Evolutionary conservation across 2,329 filamentous ascomycete species (phyloP), one percentile per base, ranked within the genome.

Genomic region (Penicillium expansum): DNA sequence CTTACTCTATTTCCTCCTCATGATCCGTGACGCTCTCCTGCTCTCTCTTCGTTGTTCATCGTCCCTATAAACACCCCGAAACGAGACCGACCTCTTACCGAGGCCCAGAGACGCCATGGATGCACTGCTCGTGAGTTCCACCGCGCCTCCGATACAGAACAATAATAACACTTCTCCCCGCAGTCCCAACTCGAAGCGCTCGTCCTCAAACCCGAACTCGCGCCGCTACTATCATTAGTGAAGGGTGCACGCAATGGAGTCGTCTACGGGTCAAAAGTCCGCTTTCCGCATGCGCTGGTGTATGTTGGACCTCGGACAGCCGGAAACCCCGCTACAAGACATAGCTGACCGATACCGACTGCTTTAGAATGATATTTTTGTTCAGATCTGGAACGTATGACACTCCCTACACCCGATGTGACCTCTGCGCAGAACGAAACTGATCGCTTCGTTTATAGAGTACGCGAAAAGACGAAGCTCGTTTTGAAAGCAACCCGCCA

Each of bases 231-330:
- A 60, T 86, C 90, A 56, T 82, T 99, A 65, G 74, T 96, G 74
- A 99, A 99, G 83, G 91, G 87, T 69, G 89, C 94, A 65, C 91
- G 94, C 77, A 99, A 97, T 86, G 94, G 94, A 74, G 87, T 92
- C 64, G 91, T 99, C 62, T 99, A 99, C 78, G 94, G 94, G 59
- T 86, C 90, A 68, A 97, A 97, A 84, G 91, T 99, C 76, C 92
- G 94, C 62, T 97, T 99, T 79, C 94, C 94, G 63, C 94, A 99
- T 79, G 94, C 94, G 59, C 83, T 99, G 66, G 94, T 99, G 83
- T 86, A 80, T 62, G 79, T 64, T 47, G 20, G 20, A 20, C 39
- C 48, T 49, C 41, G 47, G 41, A 55, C 38, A n/a, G 38, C 20
- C 13, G 10, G 24, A 52, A 42, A 27, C 44, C 24, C 41, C 6